These are phyloP conservation scores for Tothia fuscella DNA, from an alignment of 2,329 filamentous ascomycete species.

Conservation along the genomic window DNA sequence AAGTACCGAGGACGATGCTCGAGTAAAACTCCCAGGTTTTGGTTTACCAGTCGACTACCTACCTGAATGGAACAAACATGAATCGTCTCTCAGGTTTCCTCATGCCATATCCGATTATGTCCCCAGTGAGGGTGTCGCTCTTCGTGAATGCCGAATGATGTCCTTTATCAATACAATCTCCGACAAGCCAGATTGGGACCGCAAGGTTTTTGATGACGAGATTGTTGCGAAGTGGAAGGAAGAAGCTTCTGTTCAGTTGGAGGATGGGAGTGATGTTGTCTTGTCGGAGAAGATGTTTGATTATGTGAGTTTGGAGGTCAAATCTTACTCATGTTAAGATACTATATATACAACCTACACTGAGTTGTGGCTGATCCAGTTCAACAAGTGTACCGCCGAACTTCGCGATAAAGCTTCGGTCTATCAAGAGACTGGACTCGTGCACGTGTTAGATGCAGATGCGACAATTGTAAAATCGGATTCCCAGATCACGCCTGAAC, in stretches of 20 bases:
- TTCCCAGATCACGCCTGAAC: constrained; percentile 24
- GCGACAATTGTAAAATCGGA: constrained; percentile 43
- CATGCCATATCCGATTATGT: constrained; percentile 3
- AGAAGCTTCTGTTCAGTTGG: constrained; percentile 12
- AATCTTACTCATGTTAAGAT: neutral
- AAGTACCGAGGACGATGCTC: neutral
- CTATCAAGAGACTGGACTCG: constrained; percentile 26
- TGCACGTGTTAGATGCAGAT: constrained; percentile 34
- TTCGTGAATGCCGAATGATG: constrained; percentile 9
- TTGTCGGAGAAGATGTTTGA: constrained; percentile 9
- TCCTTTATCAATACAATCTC: constrained; percentile 7
- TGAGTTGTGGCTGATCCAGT: constrained; percentile 26
- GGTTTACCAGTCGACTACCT: neutral
- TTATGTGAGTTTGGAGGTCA: constrained; percentile 1
- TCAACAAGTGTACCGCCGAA: constrained; percentile 27
- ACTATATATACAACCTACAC: constrained; percentile 16
- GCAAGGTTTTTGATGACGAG: constrained; percentile 26
- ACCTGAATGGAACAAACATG: constrained; percentile 1
- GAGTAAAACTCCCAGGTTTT: constrained; percentile 2
- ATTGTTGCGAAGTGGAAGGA: constrained; percentile 22
- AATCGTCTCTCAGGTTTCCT: neutral
- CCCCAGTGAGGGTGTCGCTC: neutral
- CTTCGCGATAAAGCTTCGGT: constrained; percentile 37
- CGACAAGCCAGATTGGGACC: constrained; percentile 25
- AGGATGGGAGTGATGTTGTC: constrained; percentile 2